A percentile compares a stretch with the other conserved stretches of the same genome.
Evolutionary conservation across 805 yeast species (phyloP).

Genomic region (Pichia cabralensis): DNA sequence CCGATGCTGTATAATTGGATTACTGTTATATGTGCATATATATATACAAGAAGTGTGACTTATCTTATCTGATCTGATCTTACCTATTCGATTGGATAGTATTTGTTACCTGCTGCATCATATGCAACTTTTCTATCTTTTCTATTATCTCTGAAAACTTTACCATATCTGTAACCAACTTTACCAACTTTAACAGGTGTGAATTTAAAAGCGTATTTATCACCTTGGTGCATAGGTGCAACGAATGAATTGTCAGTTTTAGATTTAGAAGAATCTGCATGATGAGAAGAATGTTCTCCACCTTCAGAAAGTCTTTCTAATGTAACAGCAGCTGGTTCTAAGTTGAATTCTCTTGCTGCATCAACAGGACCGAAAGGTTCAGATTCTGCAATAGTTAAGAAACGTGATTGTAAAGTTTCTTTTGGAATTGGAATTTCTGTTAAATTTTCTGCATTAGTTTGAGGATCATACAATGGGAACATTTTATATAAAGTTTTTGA

Average conservation of each 20-base stretch:
- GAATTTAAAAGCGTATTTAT: conserved; percentile 63
- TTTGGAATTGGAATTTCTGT: conserved; percentile 92
- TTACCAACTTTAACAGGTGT: conserved; percentile 69
- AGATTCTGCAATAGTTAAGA: conserved; percentile 83
- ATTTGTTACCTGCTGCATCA: conserved; percentile 54
- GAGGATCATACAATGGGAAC: conserved; percentile 63
- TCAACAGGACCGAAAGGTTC: conserved; percentile 95
- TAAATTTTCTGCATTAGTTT: conserved; percentile 53
- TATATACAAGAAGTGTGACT: too few relatives aligned
- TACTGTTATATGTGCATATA: background rate
- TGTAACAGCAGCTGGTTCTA: conserved; percentile 82
- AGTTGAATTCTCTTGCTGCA: conserved; percentile 74
- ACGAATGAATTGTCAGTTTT: conserved; percentile 30
- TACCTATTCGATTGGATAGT: conserved; percentile 21
- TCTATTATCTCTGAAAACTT: conserved; percentile 80
- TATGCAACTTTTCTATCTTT: conserved; percentile 69
- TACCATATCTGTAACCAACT: conserved; percentile 90
- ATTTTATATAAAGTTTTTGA: conserved; percentile 56
- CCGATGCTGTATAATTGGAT: too few relatives aligned
- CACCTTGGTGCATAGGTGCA: conserved; percentile 59
- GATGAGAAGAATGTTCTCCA: conserved; percentile 38
- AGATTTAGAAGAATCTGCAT: conserved; percentile 17
- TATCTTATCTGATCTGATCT: too few relatives aligned
- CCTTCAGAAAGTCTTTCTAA: conserved; percentile 57
- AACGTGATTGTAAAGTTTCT: conserved; percentile 71